Evolutionary conservation across 2,329 filamentous ascomycete species (phyloP), one percentile per base, ranked within the genome.

Genomic region (Epichloe gansuensis): DNA sequence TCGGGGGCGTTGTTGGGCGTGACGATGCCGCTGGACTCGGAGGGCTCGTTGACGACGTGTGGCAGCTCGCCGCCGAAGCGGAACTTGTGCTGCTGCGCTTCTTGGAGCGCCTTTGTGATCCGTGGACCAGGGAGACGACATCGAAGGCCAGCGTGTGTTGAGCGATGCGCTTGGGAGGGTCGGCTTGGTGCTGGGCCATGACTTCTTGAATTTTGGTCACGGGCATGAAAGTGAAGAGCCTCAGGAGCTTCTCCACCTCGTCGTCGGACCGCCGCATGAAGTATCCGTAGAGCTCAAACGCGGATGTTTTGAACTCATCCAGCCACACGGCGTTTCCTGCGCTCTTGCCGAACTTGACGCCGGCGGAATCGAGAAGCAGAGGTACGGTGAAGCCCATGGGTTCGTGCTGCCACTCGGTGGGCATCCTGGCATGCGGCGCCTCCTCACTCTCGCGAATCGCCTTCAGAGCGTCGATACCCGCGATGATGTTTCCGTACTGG

Each of bases 271-370:
- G 84, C 49, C 88, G 81, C 57, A 96, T 75, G 61, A 97, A 93
- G 73, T 91, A 96, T 65, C 91, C 75, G 66, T 97, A 97, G 1
- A 97, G 75, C 54, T 97, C 89, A 62, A 91, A 96, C 0, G 83
- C 73, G 34, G 78, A 83, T 1, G 91, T 95, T 78, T 89, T 80
- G 61, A 85, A 82, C 51, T 77, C 75, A 66, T 96, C 89, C 3
- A 98, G 78, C 93, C 93, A 98, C 38, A 98, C 71, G 2, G 91
- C 91, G 66, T 97, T 97, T 28, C 91, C 91, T 2, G 89, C 86
- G 57, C 85, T 94, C 72, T 98, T 98, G 50, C 93, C 93, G 61
- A 97, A 91, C 68, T 98, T 98, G 64, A 81, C 82, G 17, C 93
- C 93, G 0, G 86, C 80, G 1, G 87, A 76, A 50, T 91, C 91